These are phyloP conservation scores for Mycena metata DNA, from an alignment of 768 basidiomycete species.

Conservation along the genomic window DNA sequence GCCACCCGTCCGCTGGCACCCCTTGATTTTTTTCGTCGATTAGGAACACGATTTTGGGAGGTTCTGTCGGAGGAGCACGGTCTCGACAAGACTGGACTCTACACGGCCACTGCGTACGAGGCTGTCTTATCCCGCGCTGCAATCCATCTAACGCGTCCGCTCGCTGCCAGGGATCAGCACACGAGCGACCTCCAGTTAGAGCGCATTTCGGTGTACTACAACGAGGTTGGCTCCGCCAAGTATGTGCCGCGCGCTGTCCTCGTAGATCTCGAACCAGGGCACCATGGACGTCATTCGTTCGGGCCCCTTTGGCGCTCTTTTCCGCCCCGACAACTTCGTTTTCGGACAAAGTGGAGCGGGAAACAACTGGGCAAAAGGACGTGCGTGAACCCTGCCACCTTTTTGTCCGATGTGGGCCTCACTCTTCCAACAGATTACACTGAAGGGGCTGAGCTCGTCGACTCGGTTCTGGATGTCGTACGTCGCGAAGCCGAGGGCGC, in stretches of 20 bases:
- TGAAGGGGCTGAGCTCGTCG: conserved; percentile 98
- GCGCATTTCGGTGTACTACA: conserved; percentile 98
- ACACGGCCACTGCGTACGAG: conserved; percentile 81
- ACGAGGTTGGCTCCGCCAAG: conserved; percentile 94
- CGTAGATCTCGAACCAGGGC: conserved; percentile 97
- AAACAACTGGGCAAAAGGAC: conserved; percentile 99
- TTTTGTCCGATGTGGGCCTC: conserved; percentile 20
- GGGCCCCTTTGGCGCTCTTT: conserved; percentile 90
- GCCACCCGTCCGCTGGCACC: background rate
- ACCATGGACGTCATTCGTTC: conserved; percentile 94
- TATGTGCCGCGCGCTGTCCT: conserved; percentile 99
- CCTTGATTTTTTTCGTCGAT: background rate
- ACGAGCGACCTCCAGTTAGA: conserved; percentile 96
- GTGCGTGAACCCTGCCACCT: conserved; percentile 49
- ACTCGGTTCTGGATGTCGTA: conserved; percentile 97
- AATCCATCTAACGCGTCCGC: conserved; percentile 42
- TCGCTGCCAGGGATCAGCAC: conserved; percentile 90
- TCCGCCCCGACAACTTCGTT: conserved; percentile 98
- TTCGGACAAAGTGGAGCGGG: conserved; percentile 98
- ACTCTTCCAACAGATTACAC: conserved; percentile 74
- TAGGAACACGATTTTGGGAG: conserved; percentile 97
- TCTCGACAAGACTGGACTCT: conserved; percentile 91
- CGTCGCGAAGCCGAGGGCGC: conserved; percentile 99
- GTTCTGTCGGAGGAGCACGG: conserved; percentile 98
- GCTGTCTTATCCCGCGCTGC: background rate